Percentiles rank a stretch among this genome's conserved stretches.
Conservation (phyloP, 495 filamentous ascomycete species). For the Aspergillus baeticus region DNA sequence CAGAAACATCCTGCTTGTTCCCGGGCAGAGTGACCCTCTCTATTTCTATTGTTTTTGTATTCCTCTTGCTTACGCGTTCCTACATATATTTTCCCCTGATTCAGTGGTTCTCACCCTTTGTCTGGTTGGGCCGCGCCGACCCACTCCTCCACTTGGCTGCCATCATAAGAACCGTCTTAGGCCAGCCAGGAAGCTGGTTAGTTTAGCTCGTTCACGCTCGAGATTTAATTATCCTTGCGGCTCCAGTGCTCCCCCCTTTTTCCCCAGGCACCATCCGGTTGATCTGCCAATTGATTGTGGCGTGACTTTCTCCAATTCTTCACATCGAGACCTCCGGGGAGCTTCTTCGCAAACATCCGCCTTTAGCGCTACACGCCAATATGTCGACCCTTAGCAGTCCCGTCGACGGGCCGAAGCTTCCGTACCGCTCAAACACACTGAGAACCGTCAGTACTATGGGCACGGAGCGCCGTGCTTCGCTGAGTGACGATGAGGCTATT, state of each 20-base stretch:
- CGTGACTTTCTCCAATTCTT: neutral
- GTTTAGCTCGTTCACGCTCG: neutral
- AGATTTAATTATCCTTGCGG: neutral
- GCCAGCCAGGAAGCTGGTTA: neutral
- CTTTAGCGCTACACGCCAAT: neutral
- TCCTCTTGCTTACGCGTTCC: neutral
- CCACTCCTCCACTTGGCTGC: slow-evolving; percentile 11
- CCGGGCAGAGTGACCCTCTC: neutral
- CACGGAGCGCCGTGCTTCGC: slow-evolving; percentile 33
- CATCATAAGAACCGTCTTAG: slow-evolving; percentile 2
- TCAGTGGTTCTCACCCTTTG: neutral
- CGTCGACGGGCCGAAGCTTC: slow-evolving; percentile 41
- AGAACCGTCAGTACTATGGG: slow-evolving; percentile 51
- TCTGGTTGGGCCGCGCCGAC: neutral
- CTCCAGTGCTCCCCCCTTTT: slow-evolving; percentile 3
- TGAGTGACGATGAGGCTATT: slow-evolving; percentile 63
- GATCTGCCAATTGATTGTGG: neutral
- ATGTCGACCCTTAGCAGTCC: slow-evolving; percentile 37
- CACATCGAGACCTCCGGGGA: neutral
- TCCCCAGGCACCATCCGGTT: neutral
- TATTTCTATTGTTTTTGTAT: neutral
- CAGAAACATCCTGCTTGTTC: neutral
- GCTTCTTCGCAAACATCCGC: neutral
- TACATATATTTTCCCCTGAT: neutral
- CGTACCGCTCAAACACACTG: slow-evolving; percentile 56